phyloP scores from a whole-genome alignment of 352 stramenopile species.

The Phytophthora constricta region DNA sequence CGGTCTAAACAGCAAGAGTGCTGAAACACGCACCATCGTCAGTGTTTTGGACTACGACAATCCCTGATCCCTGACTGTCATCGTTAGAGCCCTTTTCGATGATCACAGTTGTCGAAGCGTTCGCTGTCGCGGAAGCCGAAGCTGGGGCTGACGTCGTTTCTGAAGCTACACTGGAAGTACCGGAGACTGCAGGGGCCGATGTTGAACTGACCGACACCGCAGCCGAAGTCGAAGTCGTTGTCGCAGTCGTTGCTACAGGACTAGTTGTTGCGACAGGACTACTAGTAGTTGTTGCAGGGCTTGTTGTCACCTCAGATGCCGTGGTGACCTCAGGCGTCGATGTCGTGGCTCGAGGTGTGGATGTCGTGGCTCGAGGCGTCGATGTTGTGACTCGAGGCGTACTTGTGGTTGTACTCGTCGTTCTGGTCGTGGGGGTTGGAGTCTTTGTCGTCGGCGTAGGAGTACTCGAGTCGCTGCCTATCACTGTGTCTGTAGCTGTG shows the following conservation, averaged over 20 bases:
- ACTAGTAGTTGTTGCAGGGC: no score
- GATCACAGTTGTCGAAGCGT: slow-evolving; percentile 30
- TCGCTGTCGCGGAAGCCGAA: slow-evolving; percentile 25
- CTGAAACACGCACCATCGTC: slow-evolving; percentile 22
- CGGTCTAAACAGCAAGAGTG: no score
- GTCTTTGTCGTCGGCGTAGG: slow-evolving; percentile 19
- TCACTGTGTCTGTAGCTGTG: slow-evolving; percentile 24
- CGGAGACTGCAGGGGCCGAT: slow-evolving; percentile 14
- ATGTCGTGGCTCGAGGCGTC: slow-evolving; percentile 12
- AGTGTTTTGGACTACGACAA: slow-evolving; percentile 9
- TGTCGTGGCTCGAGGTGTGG: not conserved
- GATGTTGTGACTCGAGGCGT: slow-evolving; percentile 11
- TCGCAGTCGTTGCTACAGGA: no score
- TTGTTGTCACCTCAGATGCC: no score
- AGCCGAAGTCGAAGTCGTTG: slow-evolving; percentile 14
- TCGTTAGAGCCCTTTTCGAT: slow-evolving; percentile 24
- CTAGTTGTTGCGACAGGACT: no score
- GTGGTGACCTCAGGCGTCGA: no score
- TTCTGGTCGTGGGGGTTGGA: slow-evolving; percentile 11
- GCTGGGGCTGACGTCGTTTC: slow-evolving; percentile 13
- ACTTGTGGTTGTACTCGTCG: slow-evolving; percentile 8
- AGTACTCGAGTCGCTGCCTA: slow-evolving; percentile 14
- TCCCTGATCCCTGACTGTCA: slow-evolving; percentile 12
- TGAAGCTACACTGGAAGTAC: slow-evolving; percentile 14
- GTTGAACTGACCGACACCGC: slow-evolving; percentile 8